Base-by-base conservation (phyloP, 2,329 filamentous ascomycete genomes). In the Clonostachys rhizophaga region DNA sequence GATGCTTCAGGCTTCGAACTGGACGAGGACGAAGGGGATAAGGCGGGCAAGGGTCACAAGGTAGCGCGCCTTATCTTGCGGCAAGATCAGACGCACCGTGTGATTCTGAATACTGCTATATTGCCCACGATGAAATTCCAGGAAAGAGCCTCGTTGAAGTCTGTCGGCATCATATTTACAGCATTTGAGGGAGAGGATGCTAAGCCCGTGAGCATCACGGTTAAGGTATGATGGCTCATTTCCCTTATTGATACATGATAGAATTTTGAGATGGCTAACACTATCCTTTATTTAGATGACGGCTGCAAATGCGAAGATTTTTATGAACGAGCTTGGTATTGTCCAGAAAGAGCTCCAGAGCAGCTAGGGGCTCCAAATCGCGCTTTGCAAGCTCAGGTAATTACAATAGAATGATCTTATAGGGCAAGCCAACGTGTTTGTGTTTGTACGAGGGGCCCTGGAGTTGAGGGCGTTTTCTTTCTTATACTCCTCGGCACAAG, bases 61-160 rank as follows among this genome's bases (percentile, higher is more conserved):
- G 72, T 81, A 48, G 77, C 86, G 20, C 86, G 92, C 40, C 79
- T 97, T 54, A 79, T 97, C 51, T 91, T 96, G 83, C 86, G 92
- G 16, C 90, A 95, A 55, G 91, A 96, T 59, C 90, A 91, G 50
- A 94, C 89, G 1, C 84, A 91, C 58, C 82, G 90, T 18, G 83
- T 97, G 46, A 84, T 96, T 51, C 74, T 97, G 44, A 97, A 97
- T 68, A 89, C 87, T 2, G 82, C 84, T 1, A 76, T 97, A 49
- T 80, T 90, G 50, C 86, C 88, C 48, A 81, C 84, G 6, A 87
- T 95, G 79, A 82, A 83, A 41, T 89, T 95, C 59, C 85, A 90
- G 50, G 82, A 91, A 45, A 87, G 86, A 56, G 84, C 89, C 33
- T 82, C 79, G 40, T 78, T 87, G 51, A 89, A 89, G 64, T 78